Base-by-base conservation (phyloP, 768 basidiomycete genomes). In the Suillus hirtellus region DNA sequence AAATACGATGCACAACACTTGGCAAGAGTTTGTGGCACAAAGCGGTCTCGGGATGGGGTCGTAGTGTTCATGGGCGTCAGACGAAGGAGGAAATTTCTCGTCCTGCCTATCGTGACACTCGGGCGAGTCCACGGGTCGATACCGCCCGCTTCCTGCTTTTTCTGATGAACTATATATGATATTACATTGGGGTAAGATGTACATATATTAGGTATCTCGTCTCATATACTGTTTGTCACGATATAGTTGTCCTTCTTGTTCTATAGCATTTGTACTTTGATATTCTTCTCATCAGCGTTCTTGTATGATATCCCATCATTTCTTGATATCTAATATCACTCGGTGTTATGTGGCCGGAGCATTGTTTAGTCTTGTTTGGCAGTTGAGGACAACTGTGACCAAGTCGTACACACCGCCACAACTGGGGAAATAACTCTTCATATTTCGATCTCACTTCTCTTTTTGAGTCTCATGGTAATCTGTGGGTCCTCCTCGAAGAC, bases 11-110 rank as follows among this genome's bases (percentile, higher is more conserved):
- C 84, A 87, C 34, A 75, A 82, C 14, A 85, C 83, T 5, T 89
- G 87, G 87, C 79, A 85, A 61, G 86, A 89, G 34, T 88, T 88
- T 68, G 87, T 88, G 52, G 58, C 64, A 34, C 66, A 72, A 1
- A 77, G 75, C 9, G 72, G 72, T 24, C 44, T 72, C 46, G 60
- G 66, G 52, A 50, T 71, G 55, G 47, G 60, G 27, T 43, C 60
- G 27, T 44, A 62, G 60, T 63, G 10, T 5, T 42, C 24, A 8
- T 58, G 27, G 38, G 56, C 17, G 21, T 44, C 60, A 44, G 62
- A 35, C 35, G 27, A 62, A 40, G 60, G 60, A 61, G 60, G 60
- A 61, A 61, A 42, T 19, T n/a, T 31, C 27, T 19, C 38, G 40
- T 60, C 55, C 35, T 37, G 40, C 53, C 60, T 42, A 8, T 27